Evolutionary conservation across 805 yeast genomes (phyloP).

Genomic region (Saccharomyces paradoxus): DNA sequence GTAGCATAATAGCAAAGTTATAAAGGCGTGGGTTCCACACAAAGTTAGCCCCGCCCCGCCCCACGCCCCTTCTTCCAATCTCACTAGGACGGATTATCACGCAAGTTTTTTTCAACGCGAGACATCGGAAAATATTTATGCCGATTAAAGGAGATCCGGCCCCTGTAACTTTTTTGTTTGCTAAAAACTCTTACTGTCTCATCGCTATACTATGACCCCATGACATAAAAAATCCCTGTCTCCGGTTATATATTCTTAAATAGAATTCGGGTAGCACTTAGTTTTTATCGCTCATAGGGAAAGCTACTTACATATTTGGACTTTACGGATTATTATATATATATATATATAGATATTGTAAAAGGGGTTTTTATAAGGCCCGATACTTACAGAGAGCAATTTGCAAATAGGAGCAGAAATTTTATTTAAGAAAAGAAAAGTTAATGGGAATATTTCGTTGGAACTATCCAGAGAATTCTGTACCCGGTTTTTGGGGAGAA

Average conservation of each 20-base stretch:
- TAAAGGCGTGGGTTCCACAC: neutral
- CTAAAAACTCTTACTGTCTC: no score
- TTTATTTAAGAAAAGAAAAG: neutral
- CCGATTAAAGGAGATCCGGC: neutral
- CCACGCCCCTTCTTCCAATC: neutral
- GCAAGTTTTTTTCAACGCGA: neutral
- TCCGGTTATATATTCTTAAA: neutral
- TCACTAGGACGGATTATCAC: neutral
- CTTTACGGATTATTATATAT: no score
- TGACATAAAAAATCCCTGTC: neutral
- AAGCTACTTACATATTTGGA: neutral
- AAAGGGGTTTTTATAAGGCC: neutral
- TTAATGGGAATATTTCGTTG: constrained; percentile 12
- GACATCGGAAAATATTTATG: neutral
- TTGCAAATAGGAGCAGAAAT: neutral
- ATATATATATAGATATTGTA: no score
- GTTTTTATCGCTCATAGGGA: neutral
- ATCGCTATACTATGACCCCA: neutral
- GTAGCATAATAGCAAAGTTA: neutral
- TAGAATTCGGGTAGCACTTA: neutral
- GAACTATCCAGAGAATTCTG: constrained; percentile 47
- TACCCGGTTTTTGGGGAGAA: constrained; percentile 62
- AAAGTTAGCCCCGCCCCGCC: no score
- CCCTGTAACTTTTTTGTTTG: neutral
- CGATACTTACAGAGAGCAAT: neutral